Evolutionary conservation across 371 early-diverging fungal species (phyloP), one percentile per base, ranked within the genome.

Genomic region (Haplosporangium sp.): DNA sequence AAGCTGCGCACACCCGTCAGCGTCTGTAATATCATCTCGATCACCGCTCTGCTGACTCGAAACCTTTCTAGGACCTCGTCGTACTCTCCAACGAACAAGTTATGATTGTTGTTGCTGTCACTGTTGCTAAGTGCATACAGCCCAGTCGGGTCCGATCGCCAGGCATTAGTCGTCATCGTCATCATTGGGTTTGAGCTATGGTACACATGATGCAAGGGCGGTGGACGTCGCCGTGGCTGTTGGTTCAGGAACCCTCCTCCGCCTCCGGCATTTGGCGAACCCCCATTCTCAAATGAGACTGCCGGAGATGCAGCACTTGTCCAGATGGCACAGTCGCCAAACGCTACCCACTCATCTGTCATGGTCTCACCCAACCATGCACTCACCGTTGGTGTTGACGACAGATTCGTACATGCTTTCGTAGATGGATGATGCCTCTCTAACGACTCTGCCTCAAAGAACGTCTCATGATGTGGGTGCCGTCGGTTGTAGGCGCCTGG

Each of bases 271-370:
- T 41, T 20, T n/a, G 56, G 6, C 41, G 41, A 0, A 18, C 63
- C 67, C 8, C 73, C 73, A 41, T 73, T 73, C 5, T 73, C 65
- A 23, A 58, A 73, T 20, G 73, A 73, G 13, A 73, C 40, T 5
- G 54, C 59, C 0, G 77, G 67, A 0, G 63, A 67, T 7, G 67
- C 62, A 12, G 77, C 69, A 20, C 65, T 68, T 36, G 69, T 63
- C 79, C 79, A 79, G 7, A 79, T 41, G 1, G 79, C 79, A 46
- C 73, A 68, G 20, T 79, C 79, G 5, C 79, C 79, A 55, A 20
- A 64, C 6, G 21, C 14, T 9, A 79, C 47, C 79, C 79, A 79
- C 9, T 79, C 73, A 0, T 73, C 69, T 6, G 79, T 79, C 6
- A 65, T 68, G 6, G 69, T 73, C 48, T 79, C 73, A 1, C 79